A percentile compares a stretch with the other conserved stretches of the same genome.
phyloP scores from a whole-genome alignment of 1,284 basidiomycete genomes.

The Rhodotorula mucilaginosa region DNA sequence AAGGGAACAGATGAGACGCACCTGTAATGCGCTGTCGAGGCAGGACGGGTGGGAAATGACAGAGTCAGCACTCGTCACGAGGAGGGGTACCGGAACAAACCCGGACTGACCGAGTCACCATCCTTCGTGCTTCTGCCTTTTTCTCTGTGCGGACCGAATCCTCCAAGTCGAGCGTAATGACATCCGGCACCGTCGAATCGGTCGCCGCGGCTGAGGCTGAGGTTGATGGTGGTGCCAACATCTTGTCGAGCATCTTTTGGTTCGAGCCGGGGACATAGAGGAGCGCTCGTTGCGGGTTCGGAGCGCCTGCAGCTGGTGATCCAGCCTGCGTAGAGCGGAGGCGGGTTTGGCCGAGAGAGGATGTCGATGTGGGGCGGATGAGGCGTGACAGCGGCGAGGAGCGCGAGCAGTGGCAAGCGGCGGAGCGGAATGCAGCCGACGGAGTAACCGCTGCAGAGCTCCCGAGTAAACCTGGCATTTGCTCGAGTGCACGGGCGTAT shows the following conservation, averaged over 20 bases:
- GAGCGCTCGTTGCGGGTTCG: constrained; percentile 22
- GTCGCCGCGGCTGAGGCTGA: background rate
- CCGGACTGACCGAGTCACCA: constrained; percentile 12
- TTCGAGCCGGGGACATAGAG: constrained; percentile 36
- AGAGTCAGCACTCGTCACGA: too few relatives aligned
- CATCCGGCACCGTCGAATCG: constrained; percentile 12
- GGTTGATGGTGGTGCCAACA: background rate
- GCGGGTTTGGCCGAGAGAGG: background rate
- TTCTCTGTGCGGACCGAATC: constrained; percentile 38
- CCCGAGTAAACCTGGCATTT: too few relatives aligned
- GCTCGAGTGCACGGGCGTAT: too few relatives aligned
- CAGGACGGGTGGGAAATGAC: too few relatives aligned
- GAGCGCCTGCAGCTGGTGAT: too few relatives aligned
- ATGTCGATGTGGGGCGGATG: background rate
- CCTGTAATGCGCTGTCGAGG: constrained; percentile 10
- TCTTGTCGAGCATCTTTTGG: constrained; percentile 17
- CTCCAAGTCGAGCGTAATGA: constrained; percentile 32
- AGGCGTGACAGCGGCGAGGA: background rate
- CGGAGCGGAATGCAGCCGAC: background rate
- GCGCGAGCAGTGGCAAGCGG: background rate
- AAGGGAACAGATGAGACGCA: too few relatives aligned
- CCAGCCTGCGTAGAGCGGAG: background rate
- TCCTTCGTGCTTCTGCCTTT: constrained; percentile 34
- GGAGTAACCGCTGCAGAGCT: too few relatives aligned
- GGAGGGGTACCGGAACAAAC: too few relatives aligned